Conservation (phyloP, 2,329 filamentous ascomycete genomes). For the Tolypocladium capitatum region DNA sequence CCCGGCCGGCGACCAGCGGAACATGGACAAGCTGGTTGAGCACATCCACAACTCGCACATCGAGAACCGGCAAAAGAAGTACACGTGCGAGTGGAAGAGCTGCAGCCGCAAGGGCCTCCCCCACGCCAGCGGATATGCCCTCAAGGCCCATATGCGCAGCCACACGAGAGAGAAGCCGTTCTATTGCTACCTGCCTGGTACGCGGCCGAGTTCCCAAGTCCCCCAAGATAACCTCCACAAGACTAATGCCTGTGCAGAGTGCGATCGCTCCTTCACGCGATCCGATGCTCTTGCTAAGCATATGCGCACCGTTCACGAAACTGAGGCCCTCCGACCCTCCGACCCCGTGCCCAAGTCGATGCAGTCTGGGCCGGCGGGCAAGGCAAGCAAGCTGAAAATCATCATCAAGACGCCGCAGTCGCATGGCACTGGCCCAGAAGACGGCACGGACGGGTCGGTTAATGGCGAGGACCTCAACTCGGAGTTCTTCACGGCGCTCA, state of each 20-base stretch:
- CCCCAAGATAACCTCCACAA: not conserved
- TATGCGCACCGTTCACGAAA: slow-evolving; percentile 97
- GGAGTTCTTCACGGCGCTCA: slow-evolving; percentile 43
- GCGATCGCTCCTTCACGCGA: slow-evolving; percentile 89
- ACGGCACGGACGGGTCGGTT: slow-evolving; percentile 38
- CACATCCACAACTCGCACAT: slow-evolving; percentile 92
- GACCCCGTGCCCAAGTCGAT: slow-evolving; percentile 62
- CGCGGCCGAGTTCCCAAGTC: slow-evolving; percentile 9
- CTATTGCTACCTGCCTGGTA: slow-evolving; percentile 89
- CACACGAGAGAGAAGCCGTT: slow-evolving; percentile 98
- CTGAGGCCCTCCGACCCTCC: slow-evolving; percentile 74
- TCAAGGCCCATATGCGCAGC: slow-evolving; percentile 95
- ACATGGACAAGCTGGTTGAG: slow-evolving; percentile 71
- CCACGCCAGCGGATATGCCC: slow-evolving; percentile 87
- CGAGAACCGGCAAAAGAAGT: slow-evolving; percentile 85
- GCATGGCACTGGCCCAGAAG: slow-evolving; percentile 42
- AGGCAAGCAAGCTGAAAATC: slow-evolving; percentile 44
- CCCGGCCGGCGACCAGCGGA: slow-evolving; percentile 53
- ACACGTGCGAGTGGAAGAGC: slow-evolving; percentile 95
- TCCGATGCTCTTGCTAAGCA: slow-evolving; percentile 95
- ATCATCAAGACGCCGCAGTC: slow-evolving; percentile 49
- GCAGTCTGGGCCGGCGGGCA: slow-evolving; percentile 32
- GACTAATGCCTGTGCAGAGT: slow-evolving; percentile 46
- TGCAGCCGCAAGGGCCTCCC: slow-evolving; percentile 79
- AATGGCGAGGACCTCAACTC: slow-evolving; percentile 41